Evolutionary conservation across 2,329 filamentous ascomycete species (phyloP).

Genomic region (Trichoderma hamatum): DNA sequence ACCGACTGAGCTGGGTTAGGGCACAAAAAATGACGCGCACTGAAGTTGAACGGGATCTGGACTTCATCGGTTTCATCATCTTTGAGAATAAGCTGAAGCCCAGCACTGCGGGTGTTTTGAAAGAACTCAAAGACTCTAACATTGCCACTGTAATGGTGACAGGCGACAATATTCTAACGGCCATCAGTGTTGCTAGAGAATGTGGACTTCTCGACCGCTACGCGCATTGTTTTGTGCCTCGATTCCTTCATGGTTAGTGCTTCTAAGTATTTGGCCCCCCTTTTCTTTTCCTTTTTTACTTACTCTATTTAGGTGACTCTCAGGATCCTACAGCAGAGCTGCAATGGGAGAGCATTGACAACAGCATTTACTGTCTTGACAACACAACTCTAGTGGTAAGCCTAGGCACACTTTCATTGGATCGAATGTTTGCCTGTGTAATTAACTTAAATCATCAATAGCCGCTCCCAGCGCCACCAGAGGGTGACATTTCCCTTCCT

Average conservation of each 20-base stretch:
- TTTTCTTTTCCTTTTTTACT: neutral
- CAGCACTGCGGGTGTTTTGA: constrained; percentile 77
- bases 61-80: constrained; percentile 95
- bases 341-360: constrained; percentile 94
- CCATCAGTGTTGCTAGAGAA: constrained; percentile 91
- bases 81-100: constrained; percentile 99
- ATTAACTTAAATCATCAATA: constrained; percentile 39
- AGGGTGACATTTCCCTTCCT: constrained; percentile 79
- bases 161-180: constrained; percentile 95
- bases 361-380: constrained; percentile 76
- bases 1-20: constrained; percentile 89
- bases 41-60: constrained; percentile 80
- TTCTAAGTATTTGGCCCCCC: neutral
- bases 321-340: constrained; percentile 74
- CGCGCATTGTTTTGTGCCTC: constrained; percentile 90
- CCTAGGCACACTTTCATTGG: neutral
- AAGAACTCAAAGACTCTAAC: constrained; percentile 78
- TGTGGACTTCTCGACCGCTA: constrained; percentile 79
- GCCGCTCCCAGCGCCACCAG: constrained; percentile 71
- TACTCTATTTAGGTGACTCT: constrained; percentile 58
- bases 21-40: constrained; percentile 89
- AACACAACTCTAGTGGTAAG: constrained; percentile 71
- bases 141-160: constrained; percentile 96
- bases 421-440: neutral
- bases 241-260: constrained; percentile 71